Conservation (phyloP, 371 early-diverging fungal species). For the Mucor circinelloides region DNA sequence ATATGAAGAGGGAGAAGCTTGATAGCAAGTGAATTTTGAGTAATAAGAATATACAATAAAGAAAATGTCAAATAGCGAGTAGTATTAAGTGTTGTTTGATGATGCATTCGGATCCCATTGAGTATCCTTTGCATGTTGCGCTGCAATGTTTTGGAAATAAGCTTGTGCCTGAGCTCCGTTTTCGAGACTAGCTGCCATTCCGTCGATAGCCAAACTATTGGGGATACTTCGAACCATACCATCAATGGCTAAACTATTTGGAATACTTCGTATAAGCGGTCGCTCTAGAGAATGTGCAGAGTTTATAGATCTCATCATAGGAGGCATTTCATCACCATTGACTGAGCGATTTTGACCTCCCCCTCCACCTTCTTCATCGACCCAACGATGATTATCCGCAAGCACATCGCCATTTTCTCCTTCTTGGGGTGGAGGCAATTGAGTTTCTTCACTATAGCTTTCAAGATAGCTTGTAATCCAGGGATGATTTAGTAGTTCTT, state of each 20-base stretch:
- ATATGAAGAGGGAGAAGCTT: no score
- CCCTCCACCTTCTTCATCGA: not conserved
- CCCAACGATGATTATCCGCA: not conserved
- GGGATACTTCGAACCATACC: slow-evolving; percentile 43
- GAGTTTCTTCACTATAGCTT: slow-evolving; percentile 24
- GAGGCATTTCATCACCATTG: slow-evolving; percentile 15
- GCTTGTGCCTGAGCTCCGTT: slow-evolving; percentile 45
- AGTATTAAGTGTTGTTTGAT: not conserved
- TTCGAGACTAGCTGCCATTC: slow-evolving; percentile 33
- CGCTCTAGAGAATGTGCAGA: slow-evolving; percentile 35
- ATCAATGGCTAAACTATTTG: slow-evolving; percentile 37
- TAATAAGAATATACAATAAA: not conserved
- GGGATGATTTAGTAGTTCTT: slow-evolving; percentile 71
- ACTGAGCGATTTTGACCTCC: not conserved
- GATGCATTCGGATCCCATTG: slow-evolving; percentile 19
- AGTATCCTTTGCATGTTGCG: slow-evolving; percentile 31
- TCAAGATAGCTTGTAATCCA: slow-evolving; percentile 68
- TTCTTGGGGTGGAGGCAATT: slow-evolving; percentile 2
- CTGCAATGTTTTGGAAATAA: slow-evolving; percentile 44
- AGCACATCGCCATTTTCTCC: slow-evolving; percentile 6
- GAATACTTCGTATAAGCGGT: slow-evolving; percentile 34
- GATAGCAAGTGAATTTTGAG: no score
- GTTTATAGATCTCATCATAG: slow-evolving; percentile 23
- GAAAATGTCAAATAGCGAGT: not conserved
- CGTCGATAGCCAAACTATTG: slow-evolving; percentile 39